Base-by-base conservation (phyloP, 2,329 filamentous ascomycete species). In the Dactylellina leptospora region DNA sequence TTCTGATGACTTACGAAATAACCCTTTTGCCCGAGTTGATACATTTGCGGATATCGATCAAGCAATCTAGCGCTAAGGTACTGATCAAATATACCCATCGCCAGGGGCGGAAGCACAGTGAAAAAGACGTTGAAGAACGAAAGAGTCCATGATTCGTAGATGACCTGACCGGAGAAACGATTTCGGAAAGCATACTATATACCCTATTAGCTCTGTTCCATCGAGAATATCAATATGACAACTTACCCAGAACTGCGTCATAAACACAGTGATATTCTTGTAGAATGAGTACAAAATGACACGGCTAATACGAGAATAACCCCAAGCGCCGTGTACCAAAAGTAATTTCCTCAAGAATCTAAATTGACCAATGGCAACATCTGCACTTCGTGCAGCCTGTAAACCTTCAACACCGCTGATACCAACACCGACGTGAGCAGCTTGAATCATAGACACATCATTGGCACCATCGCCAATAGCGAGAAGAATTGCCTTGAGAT, bases 361-460 rank as follows among this genome's bases (percentile, higher is more conserved):
- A 84, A 99, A 99, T 80, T 99, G 95, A 0, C 87, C 95, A 78
- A 99, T 97, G 6, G 93, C 89, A 48, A 99, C 92, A 81, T 99
- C 95, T 66, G 95, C 95, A 77, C 92, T 96, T 78, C 95, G 88
- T 50, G 95, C 95, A 48, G 95, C 95, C 81, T 99, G 95, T 0
- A 99, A 87, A 84, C 95, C 95, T 84, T 99, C 95, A 75, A 96
- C 86, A 81, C 95, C 95, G 78, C 92, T 96, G 80, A 99, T 99
- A 81, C 95, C 95, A 45, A 99, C 91, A 75, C 95, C 95, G 75
- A 99, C 96, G 79, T 99, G 95, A 10, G 95, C 95, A 9, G 95
- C 95, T 82, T 99, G 95, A 61, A 99, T 99, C 95, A 99, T 99
- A 16, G 93, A 97, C n/a, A 99, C 95, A 78, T 99, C 95, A 81